phyloP scores from a whole-genome alignment of 192 early-diverging fungal species.

The Spizellomyces sp. region DNA sequence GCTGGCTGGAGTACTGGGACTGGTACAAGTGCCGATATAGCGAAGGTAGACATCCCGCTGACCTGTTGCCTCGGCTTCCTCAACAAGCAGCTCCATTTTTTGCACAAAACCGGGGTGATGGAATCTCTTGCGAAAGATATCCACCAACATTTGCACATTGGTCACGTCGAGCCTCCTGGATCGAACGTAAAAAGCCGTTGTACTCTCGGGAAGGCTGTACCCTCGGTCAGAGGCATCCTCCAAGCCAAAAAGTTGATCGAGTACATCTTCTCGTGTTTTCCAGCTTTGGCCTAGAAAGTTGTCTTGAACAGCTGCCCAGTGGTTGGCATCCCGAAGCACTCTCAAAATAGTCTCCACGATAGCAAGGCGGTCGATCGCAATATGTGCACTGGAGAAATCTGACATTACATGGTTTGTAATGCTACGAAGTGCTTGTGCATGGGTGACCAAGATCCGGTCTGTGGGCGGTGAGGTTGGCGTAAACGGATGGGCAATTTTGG shows the following conservation, averaged over 20 bases:
- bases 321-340: neutral
- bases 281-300: conserved; percentile 7
- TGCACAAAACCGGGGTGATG: conserved; percentile 17
- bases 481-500: too few relatives aligned
- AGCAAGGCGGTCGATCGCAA: conserved; percentile 8
- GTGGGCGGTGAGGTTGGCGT: too few relatives aligned
- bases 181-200: conserved; percentile 11
- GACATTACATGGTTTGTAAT: conserved; percentile 14
- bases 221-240: neutral
- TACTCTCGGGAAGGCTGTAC: conserved; percentile 1
- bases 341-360: conserved; percentile 2
- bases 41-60: conserved; percentile 14
- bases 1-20: conserved; percentile 6
- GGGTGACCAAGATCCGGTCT: too few relatives aligned
- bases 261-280: neutral
- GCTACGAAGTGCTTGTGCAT: conserved; percentile 7
- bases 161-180: conserved; percentile 1
- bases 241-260: neutral
- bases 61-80: conserved; percentile 1
- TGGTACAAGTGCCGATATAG: conserved; percentile 19
- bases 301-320: neutral
- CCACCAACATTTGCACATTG: conserved; percentile 7
- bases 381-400: conserved; percentile 11
- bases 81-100: conserved; percentile 12
- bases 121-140: conserved; percentile 10